Evolutionary conservation across 2,329 filamentous ascomycete genomes (phyloP).

Genomic region (Curvularia sp.): DNA sequence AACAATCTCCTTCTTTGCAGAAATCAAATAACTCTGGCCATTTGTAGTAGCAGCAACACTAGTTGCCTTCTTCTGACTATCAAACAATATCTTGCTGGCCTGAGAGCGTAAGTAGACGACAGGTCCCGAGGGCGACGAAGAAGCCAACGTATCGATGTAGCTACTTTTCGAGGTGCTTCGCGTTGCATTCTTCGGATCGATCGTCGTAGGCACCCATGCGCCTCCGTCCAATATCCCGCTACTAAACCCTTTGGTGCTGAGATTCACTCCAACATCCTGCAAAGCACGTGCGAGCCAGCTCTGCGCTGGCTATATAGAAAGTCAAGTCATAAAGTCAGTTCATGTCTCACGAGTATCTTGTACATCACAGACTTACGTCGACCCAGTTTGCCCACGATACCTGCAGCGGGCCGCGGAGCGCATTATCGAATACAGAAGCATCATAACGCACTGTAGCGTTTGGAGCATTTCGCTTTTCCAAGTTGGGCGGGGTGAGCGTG

Average conservation of each 20-base stretch:
- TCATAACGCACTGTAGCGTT: conserved; percentile 33
- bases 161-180: conserved; percentile 31
- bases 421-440: conserved; percentile 22
- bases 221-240: conserved; percentile 32
- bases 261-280: conserved; percentile 28
- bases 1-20: conserved; percentile 51
- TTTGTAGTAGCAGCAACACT: conserved; percentile 40
- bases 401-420: conserved; percentile 28
- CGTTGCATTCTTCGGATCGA: conserved; percentile 35
- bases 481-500: conserved; percentile 40
- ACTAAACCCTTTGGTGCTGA: conserved; percentile 29
- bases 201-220: conserved; percentile 37
- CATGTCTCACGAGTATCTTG: background rate
- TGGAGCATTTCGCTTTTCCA: conserved; percentile 24
- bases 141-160: conserved; percentile 23
- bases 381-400: conserved; percentile 41
- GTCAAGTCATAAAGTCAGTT: background rate
- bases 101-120: conserved; percentile 23
- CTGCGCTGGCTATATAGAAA: conserved; percentile 17
- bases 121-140: conserved; percentile 8
- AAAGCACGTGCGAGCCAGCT: conserved; percentile 34
- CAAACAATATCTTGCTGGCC: conserved; percentile 28
- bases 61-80: conserved; percentile 27
- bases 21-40: conserved; percentile 19
- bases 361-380: conserved; percentile 5